A percentile compares a stretch with the other conserved stretches of the same genome.
These are phyloP conservation scores for Dentipellis sp. DNA, from an alignment of 768 basidiomycete species.

Conservation along the genomic window DNA sequence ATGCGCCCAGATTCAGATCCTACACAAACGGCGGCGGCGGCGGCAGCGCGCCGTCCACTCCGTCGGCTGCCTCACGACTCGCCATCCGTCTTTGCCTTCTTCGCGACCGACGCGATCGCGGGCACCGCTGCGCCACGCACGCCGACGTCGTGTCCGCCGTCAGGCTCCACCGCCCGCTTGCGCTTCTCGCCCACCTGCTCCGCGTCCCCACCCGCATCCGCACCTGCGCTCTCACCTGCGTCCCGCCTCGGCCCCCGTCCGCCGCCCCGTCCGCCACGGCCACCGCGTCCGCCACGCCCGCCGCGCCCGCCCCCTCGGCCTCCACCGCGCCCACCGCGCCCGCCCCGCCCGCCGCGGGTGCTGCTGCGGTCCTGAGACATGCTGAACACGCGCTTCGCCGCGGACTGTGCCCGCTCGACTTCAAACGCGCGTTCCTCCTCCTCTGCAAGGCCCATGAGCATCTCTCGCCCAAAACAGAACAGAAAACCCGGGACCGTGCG, in stretches of 20 bases:
- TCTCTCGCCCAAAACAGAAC: not conserved
- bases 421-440: constrained; percentile 66
- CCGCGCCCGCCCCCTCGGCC: constrained; percentile 41
- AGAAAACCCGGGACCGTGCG: not conserved
- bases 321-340: constrained; percentile 31
- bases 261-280: constrained; percentile 23
- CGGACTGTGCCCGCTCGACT: constrained; percentile 61
- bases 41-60: too few species aligned
- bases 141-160: constrained; percentile 65
- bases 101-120: constrained; percentile 23
- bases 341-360: not conserved
- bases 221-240: not conserved
- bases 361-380: not conserved
- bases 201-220: constrained; percentile 3
- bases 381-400: constrained; percentile 42
- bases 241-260: constrained; percentile 14
- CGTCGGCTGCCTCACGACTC: not conserved
- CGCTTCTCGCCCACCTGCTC: constrained; percentile 56
- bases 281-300: constrained; percentile 30
- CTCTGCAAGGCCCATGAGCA: constrained; percentile 38
- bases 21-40: too few species aligned
- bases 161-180: constrained; percentile 69
- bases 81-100: constrained; percentile 22
- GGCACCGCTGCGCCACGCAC: constrained; percentile 57
- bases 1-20: too few species aligned